Percentiles rank a stretch among this genome's conserved stretches.
Conservation (phyloP, 306 rosid species). For the Vigna trinervia region DNA sequence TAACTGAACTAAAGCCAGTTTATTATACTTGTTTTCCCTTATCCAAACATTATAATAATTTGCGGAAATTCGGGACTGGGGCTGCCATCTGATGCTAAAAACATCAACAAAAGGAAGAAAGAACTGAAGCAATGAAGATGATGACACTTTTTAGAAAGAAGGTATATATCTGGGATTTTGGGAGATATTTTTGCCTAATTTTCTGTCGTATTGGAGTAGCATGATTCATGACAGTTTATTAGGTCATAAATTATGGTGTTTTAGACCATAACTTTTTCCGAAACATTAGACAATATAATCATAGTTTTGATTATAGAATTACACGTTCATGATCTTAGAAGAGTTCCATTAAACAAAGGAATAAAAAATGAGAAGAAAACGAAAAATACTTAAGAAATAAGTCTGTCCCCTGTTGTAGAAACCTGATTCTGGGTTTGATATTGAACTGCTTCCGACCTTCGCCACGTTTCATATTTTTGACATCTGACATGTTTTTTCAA, state of each 20-base stretch:
- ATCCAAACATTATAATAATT: background rate
- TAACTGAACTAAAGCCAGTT: background rate
- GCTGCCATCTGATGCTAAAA: background rate
- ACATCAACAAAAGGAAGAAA: background rate
- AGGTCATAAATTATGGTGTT: constrained; percentile 7
- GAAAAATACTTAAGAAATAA: constrained; percentile 1
- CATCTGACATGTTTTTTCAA: constrained; percentile 16
- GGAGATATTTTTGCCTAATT: constrained; percentile 25
- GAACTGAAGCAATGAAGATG: background rate
- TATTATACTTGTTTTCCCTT: background rate
- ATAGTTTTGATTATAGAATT: constrained; percentile 12
- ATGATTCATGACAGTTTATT: background rate
- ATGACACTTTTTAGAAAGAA: constrained; percentile 16
- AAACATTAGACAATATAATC: constrained; percentile 49
- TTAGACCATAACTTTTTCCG: constrained; percentile 29
- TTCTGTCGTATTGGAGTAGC: constrained; percentile 30
- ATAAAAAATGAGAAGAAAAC: background rate
- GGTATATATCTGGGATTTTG: constrained; percentile 8
- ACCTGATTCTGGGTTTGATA: constrained; percentile 64
- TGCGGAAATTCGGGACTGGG: background rate
- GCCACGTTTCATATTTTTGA: constrained; percentile 29
- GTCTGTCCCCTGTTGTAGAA: constrained; percentile 56
- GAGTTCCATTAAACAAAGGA: constrained; percentile 4
- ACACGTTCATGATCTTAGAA: constrained; percentile 18
- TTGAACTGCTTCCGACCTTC: constrained; percentile 39